Conservation (phyloP, 108 stramenopile genomes). For the Ochromonas danica region DNA sequence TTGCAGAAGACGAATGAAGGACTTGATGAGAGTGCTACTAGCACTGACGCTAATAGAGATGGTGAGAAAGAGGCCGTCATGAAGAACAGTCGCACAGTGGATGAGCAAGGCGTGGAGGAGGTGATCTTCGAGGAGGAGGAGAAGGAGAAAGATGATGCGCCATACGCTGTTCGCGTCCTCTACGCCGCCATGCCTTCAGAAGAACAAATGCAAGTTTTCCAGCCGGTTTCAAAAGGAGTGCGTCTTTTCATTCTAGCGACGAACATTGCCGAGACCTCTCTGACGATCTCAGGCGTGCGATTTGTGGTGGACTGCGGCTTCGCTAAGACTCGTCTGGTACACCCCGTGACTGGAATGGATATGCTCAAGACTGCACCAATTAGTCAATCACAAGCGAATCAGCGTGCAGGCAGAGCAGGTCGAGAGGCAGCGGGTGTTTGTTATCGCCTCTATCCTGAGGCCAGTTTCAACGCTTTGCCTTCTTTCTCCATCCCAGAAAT, state of each 20-base stretch:
- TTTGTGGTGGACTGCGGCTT: slow-evolving; percentile 63
- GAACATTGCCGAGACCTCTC: slow-evolving; percentile 87
- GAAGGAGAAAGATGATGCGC: slow-evolving; percentile 58
- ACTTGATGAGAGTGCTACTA: slow-evolving; percentile 44
- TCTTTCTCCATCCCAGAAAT: slow-evolving; percentile 43
- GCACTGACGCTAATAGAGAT: slow-evolving; percentile 62
- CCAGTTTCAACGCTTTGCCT: slow-evolving; percentile 32
- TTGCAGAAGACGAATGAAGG: slow-evolving; percentile 9
- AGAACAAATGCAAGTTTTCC: slow-evolving; percentile 66
- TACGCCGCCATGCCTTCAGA: slow-evolving; percentile 61
- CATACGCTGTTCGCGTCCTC: slow-evolving; percentile 43
- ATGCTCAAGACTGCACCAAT: slow-evolving; percentile 74
- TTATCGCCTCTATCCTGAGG: slow-evolving; percentile 72
- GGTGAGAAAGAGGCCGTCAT: background rate
- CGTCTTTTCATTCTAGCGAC: slow-evolving; percentile 64
- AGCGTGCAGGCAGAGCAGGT: slow-evolving; percentile 88
- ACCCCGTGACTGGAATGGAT: slow-evolving; percentile 66
- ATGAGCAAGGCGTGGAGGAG: too few relatives aligned
- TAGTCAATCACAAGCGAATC: slow-evolving; percentile 79
- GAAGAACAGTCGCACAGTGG: too few relatives aligned
- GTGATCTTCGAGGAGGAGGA: too few relatives aligned
- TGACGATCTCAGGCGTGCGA: slow-evolving; percentile 77
- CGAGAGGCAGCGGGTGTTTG: slow-evolving; percentile 80
- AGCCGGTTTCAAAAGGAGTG: slow-evolving; percentile 34
- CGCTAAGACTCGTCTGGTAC: slow-evolving; percentile 52